Base-by-base conservation (phyloP, 2,329 filamentous ascomycete genomes). In the Trichoderma aggressivum region DNA sequence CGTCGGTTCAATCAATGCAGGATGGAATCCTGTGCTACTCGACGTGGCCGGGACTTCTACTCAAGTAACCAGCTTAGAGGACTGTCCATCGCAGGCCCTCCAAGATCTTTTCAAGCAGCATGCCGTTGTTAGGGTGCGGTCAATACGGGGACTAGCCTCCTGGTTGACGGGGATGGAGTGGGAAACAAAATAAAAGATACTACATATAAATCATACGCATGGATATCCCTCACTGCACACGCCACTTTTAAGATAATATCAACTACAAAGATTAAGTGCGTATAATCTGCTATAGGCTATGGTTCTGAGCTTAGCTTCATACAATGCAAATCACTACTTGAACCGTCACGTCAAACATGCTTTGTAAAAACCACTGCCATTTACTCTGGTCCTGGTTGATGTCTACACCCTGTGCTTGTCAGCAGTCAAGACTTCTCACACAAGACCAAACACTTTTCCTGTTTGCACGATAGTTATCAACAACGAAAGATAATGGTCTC, bases 1-100 rank as follows among this genome's bases (percentile, higher is more conserved):
- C 24, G 74, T 81, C 2, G 87, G 84, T 1, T 85, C 87, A 21
- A 60, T 39, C 7, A 66, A 71, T n/a, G 75, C 76, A 24, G 75
- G 74, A 24, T 77, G 76, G 76, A 74, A 73, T 8, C 68, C 76
- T 10, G 70, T 77, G 28, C 64, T 77, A 8, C 72, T 77, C 21
- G 75, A 75, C 59, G 43, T 26, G 28, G 68, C 70, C 4, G 70
- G 60, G 3, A 66, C 66, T 14, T 50, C 66, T 28, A 55, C 55
- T 24, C 67, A 58, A 10, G 59, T 73, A 10, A 50, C 72, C 16
- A 55, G 47, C 16, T 47, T 76, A 21, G 73, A 74, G 36, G 71
- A 75, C 12, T 58, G 32, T 26, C n/a, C 56, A 2, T 26, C 62
- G 14, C 50, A 55, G 26, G 43, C 73, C 7, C 32, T 76, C 3